A percentile compares a stretch with the other conserved stretches of the same genome.
These are phyloP conservation scores for Mitragyna speciosa DNA, from an alignment of 257 asterid species.

Conservation along the genomic window DNA sequence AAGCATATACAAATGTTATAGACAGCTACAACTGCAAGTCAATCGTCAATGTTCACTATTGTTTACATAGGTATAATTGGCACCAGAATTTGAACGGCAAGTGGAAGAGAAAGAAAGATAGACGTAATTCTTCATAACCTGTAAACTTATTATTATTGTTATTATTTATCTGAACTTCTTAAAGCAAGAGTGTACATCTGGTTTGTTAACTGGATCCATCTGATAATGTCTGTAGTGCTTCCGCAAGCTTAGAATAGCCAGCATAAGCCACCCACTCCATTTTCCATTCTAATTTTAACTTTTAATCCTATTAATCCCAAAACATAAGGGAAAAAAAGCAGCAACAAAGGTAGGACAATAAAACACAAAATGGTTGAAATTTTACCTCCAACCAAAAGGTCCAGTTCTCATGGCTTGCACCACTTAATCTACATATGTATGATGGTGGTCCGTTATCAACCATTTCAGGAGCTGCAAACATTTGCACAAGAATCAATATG, in stretches of 20 bases:
- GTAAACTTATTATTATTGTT: not conserved
- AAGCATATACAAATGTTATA: not conserved
- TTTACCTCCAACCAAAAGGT: constrained; percentile 96
- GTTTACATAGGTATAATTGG: not conserved
- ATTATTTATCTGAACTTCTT: too few species aligned
- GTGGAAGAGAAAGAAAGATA: not conserved
- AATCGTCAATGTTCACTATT: not conserved
- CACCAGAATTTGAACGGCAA: not conserved
- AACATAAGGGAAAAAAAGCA: not conserved
- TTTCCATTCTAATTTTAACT: not conserved
- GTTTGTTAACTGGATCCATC: not conserved
- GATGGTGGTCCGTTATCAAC: constrained; percentile 69
- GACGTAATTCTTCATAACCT: not conserved
- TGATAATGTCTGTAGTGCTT: not conserved
- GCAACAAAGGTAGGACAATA: constrained; percentile 1
- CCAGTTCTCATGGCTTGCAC: constrained; percentile 78
- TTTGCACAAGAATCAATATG: constrained; percentile 29
- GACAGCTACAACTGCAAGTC: not conserved
- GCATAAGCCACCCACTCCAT: not conserved
- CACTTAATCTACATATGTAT: constrained; percentile 78
- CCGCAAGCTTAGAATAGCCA: not conserved
- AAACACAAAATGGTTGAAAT: constrained; percentile 6
- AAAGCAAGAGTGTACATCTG: not conserved
- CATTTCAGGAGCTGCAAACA: constrained; percentile 59
- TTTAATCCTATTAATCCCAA: not conserved